These are phyloP conservation scores for Neobulgaria alba DNA, from an alignment of 2,329 filamentous ascomycete genomes.

Conservation along the genomic window DNA sequence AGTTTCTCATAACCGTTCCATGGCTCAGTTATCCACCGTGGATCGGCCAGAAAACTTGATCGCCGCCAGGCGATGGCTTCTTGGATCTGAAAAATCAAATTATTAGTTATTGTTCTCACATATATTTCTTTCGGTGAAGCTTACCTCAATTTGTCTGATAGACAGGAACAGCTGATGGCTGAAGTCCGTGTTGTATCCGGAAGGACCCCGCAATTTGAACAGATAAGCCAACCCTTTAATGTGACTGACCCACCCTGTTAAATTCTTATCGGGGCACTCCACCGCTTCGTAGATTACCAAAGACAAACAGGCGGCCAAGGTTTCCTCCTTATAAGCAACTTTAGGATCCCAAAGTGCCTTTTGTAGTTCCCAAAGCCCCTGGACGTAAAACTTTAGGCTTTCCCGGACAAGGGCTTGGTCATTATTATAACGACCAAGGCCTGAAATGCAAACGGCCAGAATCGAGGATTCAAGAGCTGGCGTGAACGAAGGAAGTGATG, in stretches of 20 bases:
- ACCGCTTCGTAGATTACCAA: conserved; percentile 30
- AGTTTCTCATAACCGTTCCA: conserved; percentile 25
- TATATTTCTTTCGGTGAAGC: too few relatives aligned
- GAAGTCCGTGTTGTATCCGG: conserved; percentile 26
- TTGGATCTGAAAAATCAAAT: conserved; percentile 23
- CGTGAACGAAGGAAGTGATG: conserved; percentile 18
- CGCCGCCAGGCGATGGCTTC: conserved; percentile 21
- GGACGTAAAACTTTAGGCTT: conserved; percentile 29
- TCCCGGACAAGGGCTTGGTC: conserved; percentile 23
- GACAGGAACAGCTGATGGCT: conserved; percentile 30
- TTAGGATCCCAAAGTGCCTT: conserved; percentile 27
- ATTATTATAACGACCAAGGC: conserved; percentile 24
- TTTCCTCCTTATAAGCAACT: conserved; percentile 30
- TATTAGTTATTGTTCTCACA: background rate
- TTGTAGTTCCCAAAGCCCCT: conserved; percentile 30
- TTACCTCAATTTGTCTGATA: conserved; percentile 24
- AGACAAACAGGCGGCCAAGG: conserved; percentile 30
- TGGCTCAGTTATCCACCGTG: conserved; percentile 28
- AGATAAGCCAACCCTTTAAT: conserved; percentile 28
- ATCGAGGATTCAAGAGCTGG: conserved; percentile 25
- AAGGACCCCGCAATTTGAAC: conserved; percentile 28
- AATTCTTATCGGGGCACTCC: conserved; percentile 29
- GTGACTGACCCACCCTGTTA: conserved; percentile 28
- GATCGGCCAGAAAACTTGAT: conserved; percentile 24
- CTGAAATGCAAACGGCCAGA: conserved; percentile 25